phyloP scores from a whole-genome alignment of 768 basidiomycete genomes.

The Pleurotus tuoliensis region DNA sequence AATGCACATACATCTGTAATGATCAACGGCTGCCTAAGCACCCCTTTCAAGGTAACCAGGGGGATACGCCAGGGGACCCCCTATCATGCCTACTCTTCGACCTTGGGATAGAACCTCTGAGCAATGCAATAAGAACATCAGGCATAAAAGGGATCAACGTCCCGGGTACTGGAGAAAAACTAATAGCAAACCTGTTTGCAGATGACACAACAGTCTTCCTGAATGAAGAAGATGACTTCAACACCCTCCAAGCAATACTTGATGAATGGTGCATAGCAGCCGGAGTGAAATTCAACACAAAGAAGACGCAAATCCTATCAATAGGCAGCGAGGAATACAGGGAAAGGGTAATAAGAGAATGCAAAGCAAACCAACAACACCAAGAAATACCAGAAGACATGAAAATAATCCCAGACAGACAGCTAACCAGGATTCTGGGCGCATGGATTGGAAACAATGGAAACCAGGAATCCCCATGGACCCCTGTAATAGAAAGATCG shows the following conservation, averaged over 20 bases:
- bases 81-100: conserved; percentile 25
- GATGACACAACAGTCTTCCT: conserved; percentile 30
- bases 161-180: conserved; percentile 10
- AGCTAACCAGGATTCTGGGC: background rate
- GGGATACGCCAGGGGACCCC: too few species aligned
- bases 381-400: background rate
- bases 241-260: conserved; percentile 9
- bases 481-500: background rate
- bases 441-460: background rate
- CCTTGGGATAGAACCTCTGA: conserved; percentile 37
- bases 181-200: conserved; percentile 32
- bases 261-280: conserved; percentile 22
- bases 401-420: background rate
- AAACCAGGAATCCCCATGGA: background rate
- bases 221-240: background rate
- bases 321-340: background rate
- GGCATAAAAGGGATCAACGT: conserved; percentile 23
- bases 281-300: conserved; percentile 9
- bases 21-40: conserved; percentile 27
- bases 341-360: background rate
- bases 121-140: conserved; percentile 23
- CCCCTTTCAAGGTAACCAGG: conserved; percentile 13
- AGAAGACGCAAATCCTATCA: background rate
- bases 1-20: conserved; percentile 24
- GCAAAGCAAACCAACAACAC: background rate